Base-by-base conservation (phyloP, 306 rosid species). In the Lathyrus sativus region DNA sequence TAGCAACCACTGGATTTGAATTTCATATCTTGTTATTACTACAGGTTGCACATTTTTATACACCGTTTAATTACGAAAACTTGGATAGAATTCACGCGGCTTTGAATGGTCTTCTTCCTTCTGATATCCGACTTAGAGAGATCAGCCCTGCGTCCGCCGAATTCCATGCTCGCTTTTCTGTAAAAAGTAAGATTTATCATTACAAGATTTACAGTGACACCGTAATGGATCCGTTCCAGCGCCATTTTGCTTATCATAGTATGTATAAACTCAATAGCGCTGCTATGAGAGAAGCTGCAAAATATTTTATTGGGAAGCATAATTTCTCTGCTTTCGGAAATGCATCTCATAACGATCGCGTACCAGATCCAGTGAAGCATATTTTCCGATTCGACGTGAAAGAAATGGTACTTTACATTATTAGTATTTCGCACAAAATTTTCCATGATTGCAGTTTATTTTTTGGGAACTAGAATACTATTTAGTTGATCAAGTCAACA, bases 141-240 rank as follows among this genome's bases (percentile, higher is more conserved):
- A 80, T 88, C 49, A 86, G 87, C 81, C 90, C 98, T 42, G 98
- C 90, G 6, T 67, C 78, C 29, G 87, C 90, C 7, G 88, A 88
- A 48, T 93, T 93, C 74, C 96, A 88, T 62, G 97, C 98, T 70
- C 93, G 98, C 9, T 93, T 93, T 83, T 93, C 98, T 13, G 91
- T 75, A 22, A 72, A 77, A 76, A 88, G 93, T 67, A 93, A 93
- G 87, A 74, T 85, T 78, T 93, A 93, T 80, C 96, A 84, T 83
- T 93, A 93, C 90, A 93, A 85, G 84, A 74, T 93, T 79, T 90
- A 90, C 70, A 88, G 87, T 82, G 91, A 81, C 75, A 48, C 84
- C 70, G 60, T 93, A 77, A 78, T 90, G 95, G 96, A 93, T 17
- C 97, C 97, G 13, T 90, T 88, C 81, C 95, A 88, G 77, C 87